Evolutionary conservation across 139 green algal species (phyloP).

Genomic region (Edaphochlamys debaryana): DNA sequence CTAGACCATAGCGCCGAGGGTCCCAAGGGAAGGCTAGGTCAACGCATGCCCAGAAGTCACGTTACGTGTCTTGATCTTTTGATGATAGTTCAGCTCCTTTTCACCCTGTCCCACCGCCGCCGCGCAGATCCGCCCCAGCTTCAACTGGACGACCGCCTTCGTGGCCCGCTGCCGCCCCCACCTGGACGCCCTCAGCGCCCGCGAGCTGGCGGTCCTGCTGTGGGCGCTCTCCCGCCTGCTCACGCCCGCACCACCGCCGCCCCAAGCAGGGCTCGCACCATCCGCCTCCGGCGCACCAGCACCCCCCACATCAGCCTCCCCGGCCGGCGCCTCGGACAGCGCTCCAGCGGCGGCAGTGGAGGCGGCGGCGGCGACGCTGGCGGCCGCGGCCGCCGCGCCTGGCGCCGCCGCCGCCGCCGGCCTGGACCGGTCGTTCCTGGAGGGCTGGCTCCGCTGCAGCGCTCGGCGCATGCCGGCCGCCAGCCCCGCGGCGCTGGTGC

Average conservation of each 20-base stretch:
- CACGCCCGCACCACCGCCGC: neutral
- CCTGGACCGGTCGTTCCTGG: conserved; percentile 12
- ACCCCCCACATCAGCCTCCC: neutral
- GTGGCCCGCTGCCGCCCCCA: neutral
- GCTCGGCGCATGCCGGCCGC: neutral
- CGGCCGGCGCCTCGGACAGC: neutral
- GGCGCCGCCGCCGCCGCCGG: neutral
- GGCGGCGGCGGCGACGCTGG: neutral
- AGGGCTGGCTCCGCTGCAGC: conserved; percentile 23
- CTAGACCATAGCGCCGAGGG: no score
- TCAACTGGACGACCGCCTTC: conserved; percentile 20
- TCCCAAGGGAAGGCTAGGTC: no score
- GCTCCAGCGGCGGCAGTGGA: neutral
- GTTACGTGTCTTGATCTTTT: no score
- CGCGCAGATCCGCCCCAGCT: conserved; percentile 19
- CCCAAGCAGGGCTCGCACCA: no score
- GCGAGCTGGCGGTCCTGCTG: conserved; percentile 36
- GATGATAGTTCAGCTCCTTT: no score
- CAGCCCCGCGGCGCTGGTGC: neutral
- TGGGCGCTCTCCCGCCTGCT: conserved; percentile 17
- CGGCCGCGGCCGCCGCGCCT: no score
- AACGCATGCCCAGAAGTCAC: no score
- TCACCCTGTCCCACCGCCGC: no score
- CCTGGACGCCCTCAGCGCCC: neutral
- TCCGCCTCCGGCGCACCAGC: no score